These are phyloP conservation scores for Hypoxylon sp. DNA, from an alignment of 2,329 filamentous ascomycete species.

Conservation along the genomic window DNA sequence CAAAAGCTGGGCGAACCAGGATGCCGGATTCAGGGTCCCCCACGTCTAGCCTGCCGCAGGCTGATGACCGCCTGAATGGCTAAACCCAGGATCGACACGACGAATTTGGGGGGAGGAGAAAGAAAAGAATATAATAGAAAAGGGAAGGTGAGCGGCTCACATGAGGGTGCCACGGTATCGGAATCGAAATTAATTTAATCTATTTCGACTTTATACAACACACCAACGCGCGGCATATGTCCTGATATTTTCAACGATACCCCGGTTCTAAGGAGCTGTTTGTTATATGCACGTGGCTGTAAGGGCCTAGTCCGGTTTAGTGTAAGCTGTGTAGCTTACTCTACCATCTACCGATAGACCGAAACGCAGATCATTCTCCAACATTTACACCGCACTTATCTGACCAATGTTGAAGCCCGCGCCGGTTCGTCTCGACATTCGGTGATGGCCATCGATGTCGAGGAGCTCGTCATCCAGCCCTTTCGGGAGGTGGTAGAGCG, in stretches of 20 bases:
- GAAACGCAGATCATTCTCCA: constrained; percentile 16
- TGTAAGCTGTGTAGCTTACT: constrained; percentile 20
- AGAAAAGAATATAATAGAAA: constrained; percentile 20
- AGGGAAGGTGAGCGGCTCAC: constrained; percentile 39
- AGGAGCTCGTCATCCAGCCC: constrained; percentile 55
- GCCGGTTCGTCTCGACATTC: constrained; percentile 33
- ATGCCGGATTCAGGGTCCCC: constrained; percentile 42
- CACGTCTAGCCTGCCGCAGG: constrained; percentile 32
- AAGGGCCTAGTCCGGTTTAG: constrained; percentile 35
- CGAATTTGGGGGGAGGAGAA: constrained; percentile 10
- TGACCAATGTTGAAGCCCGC: constrained; percentile 34
- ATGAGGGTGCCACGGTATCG: constrained; percentile 24
- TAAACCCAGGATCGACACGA: constrained; percentile 28
- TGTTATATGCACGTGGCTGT: constrained; percentile 35
- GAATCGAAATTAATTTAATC: constrained; percentile 33
- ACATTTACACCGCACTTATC: constrained; percentile 9
- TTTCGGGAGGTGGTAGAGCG: constrained; percentile 59
- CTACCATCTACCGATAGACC: constrained; percentile 13
- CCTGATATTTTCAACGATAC: constrained; percentile 21
- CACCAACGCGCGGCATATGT: constrained; percentile 9
- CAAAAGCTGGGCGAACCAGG: constrained; percentile 42
- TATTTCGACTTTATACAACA: constrained; percentile 20
- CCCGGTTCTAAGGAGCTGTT: constrained; percentile 21
- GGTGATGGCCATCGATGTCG: constrained; percentile 50
- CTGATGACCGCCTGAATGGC: constrained; percentile 40